phyloP scores from a whole-genome alignment of 1,139 yeast species.

The Blastobotrys indianensis region DNA sequence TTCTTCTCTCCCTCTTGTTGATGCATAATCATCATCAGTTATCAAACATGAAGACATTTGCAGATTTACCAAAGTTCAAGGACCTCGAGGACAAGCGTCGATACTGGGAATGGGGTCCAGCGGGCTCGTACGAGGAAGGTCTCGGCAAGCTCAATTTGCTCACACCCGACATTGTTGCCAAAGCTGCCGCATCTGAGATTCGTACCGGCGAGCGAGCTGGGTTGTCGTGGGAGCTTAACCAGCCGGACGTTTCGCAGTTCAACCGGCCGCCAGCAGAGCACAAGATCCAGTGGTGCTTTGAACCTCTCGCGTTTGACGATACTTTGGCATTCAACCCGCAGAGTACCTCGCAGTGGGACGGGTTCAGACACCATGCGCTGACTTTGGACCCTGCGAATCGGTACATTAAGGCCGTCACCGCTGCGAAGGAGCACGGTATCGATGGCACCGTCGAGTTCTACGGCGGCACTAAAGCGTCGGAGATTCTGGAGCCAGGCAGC shows the following conservation, averaged over 20 bases:
- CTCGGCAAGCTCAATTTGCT: slow-evolving; percentile 21
- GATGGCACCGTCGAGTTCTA: slow-evolving; percentile 17
- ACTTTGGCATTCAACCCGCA: slow-evolving; percentile 29
- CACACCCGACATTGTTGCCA: slow-evolving; percentile 20
- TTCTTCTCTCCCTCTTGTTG: background rate
- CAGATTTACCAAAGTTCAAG: slow-evolving; percentile 17
- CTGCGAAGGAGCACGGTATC: slow-evolving; percentile 7
- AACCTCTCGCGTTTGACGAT: slow-evolving; percentile 26
- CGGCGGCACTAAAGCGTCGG: slow-evolving; percentile 25
- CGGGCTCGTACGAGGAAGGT: slow-evolving; percentile 23
- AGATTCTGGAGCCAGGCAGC: slow-evolving; percentile 19
- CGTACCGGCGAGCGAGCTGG: slow-evolving; percentile 20
- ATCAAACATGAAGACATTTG: slow-evolving; percentile 11
- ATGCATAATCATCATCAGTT: background rate
- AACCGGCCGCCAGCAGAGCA: slow-evolving; percentile 5
- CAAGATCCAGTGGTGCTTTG: slow-evolving; percentile 10
- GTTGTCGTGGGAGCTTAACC: slow-evolving; percentile 18
- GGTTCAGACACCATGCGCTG: slow-evolving; percentile 29
- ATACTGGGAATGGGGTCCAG: slow-evolving; percentile 23
- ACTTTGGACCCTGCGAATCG: slow-evolving; percentile 10
- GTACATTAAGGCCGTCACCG: background rate
- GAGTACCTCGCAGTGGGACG: slow-evolving; percentile 34
- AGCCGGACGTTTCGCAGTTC: slow-evolving; percentile 19
- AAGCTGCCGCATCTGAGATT: slow-evolving; percentile 16
- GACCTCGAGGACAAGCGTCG: slow-evolving; percentile 19